Evolutionary conservation across 2,329 filamentous ascomycete species (phyloP).

Genomic region (Didymella glomerata): DNA sequence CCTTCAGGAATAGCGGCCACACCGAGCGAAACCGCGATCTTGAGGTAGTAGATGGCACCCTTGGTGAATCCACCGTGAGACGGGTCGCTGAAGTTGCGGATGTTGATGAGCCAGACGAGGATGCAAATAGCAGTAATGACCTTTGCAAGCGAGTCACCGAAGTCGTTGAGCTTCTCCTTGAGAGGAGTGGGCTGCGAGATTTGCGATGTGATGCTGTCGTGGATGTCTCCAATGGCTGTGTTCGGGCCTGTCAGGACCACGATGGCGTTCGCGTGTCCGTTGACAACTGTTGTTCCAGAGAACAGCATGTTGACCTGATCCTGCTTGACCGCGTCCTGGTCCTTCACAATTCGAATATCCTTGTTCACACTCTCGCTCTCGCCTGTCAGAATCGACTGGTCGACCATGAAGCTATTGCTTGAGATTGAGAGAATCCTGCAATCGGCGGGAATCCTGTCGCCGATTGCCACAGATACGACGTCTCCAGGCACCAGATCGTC

Average conservation of each 20-base stretch:
- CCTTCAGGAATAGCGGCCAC: slow-evolving; percentile 98
- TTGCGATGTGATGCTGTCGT: slow-evolving; percentile 97
- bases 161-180: slow-evolving; percentile 99
- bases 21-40: slow-evolving; percentile 97
- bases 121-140: slow-evolving; percentile 98
- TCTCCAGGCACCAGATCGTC: slow-evolving; percentile 97
- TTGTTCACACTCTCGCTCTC: slow-evolving; percentile 98
- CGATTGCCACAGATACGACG: slow-evolving; percentile 85
- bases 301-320: slow-evolving; percentile 98
- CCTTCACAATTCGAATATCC: slow-evolving; percentile 73
- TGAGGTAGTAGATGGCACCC: slow-evolving; percentile 98
- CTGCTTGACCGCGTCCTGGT: slow-evolving; percentile 90
- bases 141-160: slow-evolving; percentile 94
- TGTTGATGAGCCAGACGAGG: slow-evolving; percentile 97
- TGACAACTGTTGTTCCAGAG: slow-evolving; percentile 96
- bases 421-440: slow-evolving; percentile 89
- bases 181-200: slow-evolving; percentile 97
- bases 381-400: slow-evolving; percentile 96
- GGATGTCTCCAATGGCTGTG: slow-evolving; percentile 97
- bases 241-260: slow-evolving; percentile 88
- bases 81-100: slow-evolving; percentile 94
- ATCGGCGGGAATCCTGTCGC: slow-evolving; percentile 93
- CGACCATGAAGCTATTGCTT: slow-evolving; percentile 96
- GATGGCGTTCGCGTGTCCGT: slow-evolving; percentile 87
- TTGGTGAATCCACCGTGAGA: slow-evolving; percentile 93